Evolutionary conservation across 768 basidiomycete species (phyloP), one percentile per base, ranked within the genome.

Genomic region (Pulveroboletus sp.): DNA sequence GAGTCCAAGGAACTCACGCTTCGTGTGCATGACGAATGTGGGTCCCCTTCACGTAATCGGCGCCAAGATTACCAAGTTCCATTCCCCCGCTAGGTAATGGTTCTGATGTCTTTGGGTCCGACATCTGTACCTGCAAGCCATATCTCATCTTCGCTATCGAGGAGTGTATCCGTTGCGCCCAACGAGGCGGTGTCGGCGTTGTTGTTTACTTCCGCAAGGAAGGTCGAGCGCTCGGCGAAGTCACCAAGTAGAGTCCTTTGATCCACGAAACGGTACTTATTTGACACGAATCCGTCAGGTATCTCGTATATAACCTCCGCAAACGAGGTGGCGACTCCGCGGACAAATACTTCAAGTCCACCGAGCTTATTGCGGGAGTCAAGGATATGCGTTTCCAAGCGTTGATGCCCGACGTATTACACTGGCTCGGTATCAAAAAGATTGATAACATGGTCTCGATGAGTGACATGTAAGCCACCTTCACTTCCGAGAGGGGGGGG

Each of bases 141-240:
- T 96, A 96, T 69, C 79, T 95, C 43, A 79, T 83, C 17, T 96
- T 88, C 61, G 92, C 93, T 10, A 96, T 98, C 56, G 86, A 93
- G 66, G 93, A 97, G 63, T 93, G 90, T 53, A 86, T 96, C 57
- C 84, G 86, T 30, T 78, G 82, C 41, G 93, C 83, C 9, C 85
- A 88, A 60, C 73, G 81, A 3, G 91, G 90, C 4, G 95, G 95
- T 24, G 91, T 96, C 24, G 95, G 95, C 17, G 78, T 93, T 26
- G 89, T 95, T 15, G 84, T 94, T 9, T 97, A 97, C 70, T 94
- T 95, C 79, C 78, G 93, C 48, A 93, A 95, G 64, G 92, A 95
- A 68, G 93, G 93, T 10, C 80, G 94, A 37, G 92, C 92, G 0
- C 75, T 97, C 1, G 94, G 94, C 3, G 94, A 97, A 68, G 93